A percentile compares a stretch with the other conserved stretches of the same genome.
Conservation (phyloP, 352 stramenopile species). For the Pythium chondricola region DNA sequence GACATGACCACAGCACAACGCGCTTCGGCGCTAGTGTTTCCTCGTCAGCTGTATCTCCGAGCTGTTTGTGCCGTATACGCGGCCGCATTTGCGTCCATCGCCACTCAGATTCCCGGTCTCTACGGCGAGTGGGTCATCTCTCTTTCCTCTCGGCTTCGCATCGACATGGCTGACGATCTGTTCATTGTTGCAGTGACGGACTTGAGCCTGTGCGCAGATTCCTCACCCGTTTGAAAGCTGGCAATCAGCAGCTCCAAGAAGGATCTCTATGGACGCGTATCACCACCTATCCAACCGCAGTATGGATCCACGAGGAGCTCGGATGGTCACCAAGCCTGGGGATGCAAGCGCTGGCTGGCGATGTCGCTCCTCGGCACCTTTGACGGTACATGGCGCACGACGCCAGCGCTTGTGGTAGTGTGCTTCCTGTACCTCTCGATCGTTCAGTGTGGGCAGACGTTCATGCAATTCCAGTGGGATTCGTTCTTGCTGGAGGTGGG, state of each 20-base stretch:
- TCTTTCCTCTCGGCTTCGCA: constrained; percentile 4
- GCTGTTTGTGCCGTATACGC: constrained; percentile 41
- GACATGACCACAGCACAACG: neutral
- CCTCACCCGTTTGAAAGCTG: constrained; percentile 28
- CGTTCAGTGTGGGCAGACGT: constrained; percentile 71
- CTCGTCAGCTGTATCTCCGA: constrained; percentile 32
- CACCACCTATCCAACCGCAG: constrained; percentile 39
- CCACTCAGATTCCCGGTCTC: constrained; percentile 73
- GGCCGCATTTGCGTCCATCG: constrained; percentile 76
- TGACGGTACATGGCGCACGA: constrained; percentile 24
- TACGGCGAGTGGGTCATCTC: constrained; percentile 48
- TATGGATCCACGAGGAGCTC: constrained; percentile 46
- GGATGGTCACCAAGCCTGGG: constrained; percentile 38
- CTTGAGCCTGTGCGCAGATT: constrained; percentile 51
- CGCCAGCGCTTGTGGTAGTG: constrained; percentile 25
- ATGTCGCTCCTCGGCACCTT: constrained; percentile 24
- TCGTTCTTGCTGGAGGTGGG: constrained; percentile 86
- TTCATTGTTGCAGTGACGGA: constrained; percentile 31
- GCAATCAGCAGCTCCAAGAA: constrained; percentile 5
- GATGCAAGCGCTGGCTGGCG: constrained; percentile 37
- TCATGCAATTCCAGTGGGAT: constrained; percentile 93
- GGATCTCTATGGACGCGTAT: constrained; percentile 16
- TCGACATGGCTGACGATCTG: constrained; percentile 5
- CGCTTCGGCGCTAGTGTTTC: constrained; percentile 23
- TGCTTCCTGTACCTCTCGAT: constrained; percentile 78